phyloP scores from a whole-genome alignment of 768 basidiomycete genomes.

The Cystofilobasidium macerans region DNA sequence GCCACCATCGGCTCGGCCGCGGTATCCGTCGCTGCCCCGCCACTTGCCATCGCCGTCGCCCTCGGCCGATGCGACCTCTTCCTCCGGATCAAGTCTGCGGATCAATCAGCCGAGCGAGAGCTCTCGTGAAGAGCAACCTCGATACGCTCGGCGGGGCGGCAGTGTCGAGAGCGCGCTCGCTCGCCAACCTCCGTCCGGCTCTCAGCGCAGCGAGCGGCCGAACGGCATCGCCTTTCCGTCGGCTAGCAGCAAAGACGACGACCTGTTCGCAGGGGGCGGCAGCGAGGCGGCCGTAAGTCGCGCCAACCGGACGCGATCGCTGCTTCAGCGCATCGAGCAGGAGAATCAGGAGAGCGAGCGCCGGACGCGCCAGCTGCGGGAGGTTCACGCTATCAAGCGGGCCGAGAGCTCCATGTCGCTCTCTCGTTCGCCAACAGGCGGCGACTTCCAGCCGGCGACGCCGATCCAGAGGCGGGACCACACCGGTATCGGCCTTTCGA shows the following conservation, averaged over 20 bases:
- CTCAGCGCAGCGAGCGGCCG: background rate
- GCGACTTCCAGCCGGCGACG: background rate
- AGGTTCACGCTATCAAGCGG: slow-evolving; percentile 8
- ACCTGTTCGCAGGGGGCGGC: background rate
- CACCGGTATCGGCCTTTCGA: background rate
- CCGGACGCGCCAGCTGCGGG: background rate
- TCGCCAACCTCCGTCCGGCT: background rate
- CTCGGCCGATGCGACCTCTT: too few species aligned
- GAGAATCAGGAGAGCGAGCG: slow-evolving; percentile 1
- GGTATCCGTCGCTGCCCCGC: too few species aligned
- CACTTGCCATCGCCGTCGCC: too few species aligned
- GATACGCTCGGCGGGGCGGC: background rate
- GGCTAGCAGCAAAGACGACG: background rate
- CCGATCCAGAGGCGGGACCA: background rate
- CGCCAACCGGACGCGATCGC: background rate
- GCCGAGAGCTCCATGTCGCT: slow-evolving; percentile 8
- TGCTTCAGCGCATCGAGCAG: background rate
- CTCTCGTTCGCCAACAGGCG: background rate
- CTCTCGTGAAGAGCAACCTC: background rate
- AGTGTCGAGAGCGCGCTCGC: slow-evolving; percentile 6
- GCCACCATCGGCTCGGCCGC: too few species aligned
- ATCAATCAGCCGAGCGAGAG: background rate
- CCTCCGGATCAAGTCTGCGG: too few species aligned
- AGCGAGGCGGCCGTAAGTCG: background rate
- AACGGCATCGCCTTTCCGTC: background rate